Conservation (phyloP, 2,329 filamentous ascomycete genomes). For the Aspergillus sp. region DNA sequence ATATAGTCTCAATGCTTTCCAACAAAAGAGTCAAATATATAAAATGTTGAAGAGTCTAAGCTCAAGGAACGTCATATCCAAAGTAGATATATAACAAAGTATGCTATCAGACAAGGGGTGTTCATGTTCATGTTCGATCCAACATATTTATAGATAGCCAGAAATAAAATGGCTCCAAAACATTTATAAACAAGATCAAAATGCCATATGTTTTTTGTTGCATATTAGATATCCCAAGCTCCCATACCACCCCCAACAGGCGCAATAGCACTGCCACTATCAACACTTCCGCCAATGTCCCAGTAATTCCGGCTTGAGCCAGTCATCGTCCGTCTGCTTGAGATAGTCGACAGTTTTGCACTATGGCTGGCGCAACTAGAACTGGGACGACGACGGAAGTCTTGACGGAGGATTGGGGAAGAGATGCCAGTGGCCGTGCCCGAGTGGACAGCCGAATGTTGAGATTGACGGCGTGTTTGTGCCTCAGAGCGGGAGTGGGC, state of each 20-base stretch:
- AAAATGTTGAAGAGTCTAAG: too few species aligned
- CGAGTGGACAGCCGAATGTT: conserved; percentile 25
- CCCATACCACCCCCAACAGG: conserved; percentile 65
- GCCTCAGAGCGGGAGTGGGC: conserved; percentile 40
- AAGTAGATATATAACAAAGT: too few species aligned
- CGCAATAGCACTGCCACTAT: conserved; percentile 65
- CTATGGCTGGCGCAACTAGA: conserved; percentile 84
- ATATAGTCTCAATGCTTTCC: too few species aligned
- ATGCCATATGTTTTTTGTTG: background rate
- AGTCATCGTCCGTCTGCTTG: conserved; percentile 49
- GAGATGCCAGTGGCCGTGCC: conserved; percentile 18
- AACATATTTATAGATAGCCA: too few species aligned
- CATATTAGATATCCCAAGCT: conserved; percentile 57
- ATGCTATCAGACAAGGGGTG: too few species aligned
- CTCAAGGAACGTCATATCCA: too few species aligned
- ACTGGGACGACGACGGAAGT: conserved; percentile 41
- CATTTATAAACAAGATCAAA: too few species aligned
- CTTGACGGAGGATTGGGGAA: conserved; percentile 34
- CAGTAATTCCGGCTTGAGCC: conserved; percentile 80
- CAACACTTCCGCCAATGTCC: conserved; percentile 78
- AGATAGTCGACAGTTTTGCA: conserved; percentile 67
- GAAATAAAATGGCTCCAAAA: too few species aligned
- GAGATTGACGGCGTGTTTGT: conserved; percentile 48
- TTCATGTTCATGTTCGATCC: too few species aligned
- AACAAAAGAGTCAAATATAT: too few species aligned